A percentile compares a stretch with the other conserved stretches of the same genome.
Evolutionary conservation across 805 yeast genomes (phyloP).

Genomic region (Hanseniaspora clermontiae): DNA sequence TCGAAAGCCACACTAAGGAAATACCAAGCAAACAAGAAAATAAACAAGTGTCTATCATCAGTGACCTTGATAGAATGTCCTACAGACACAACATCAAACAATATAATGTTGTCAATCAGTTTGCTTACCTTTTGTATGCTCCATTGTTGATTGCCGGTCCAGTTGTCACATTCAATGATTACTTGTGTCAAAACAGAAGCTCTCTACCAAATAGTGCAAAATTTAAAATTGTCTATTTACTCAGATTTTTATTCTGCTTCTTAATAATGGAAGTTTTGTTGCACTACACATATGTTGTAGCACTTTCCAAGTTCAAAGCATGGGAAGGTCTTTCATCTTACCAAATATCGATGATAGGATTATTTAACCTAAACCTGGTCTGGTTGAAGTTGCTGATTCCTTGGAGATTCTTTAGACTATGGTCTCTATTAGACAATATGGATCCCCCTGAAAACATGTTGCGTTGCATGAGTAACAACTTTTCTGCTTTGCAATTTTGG

Average conservation of each 20-base stretch:
- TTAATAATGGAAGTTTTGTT: slow-evolving; percentile 78
- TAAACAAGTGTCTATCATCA: slow-evolving; percentile 15
- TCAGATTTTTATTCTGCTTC: slow-evolving; percentile 59
- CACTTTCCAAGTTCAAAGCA: slow-evolving; percentile 77
- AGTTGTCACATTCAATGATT: slow-evolving; percentile 83
- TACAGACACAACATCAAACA: slow-evolving; percentile 50
- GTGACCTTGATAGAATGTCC: slow-evolving; percentile 53
- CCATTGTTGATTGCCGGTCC: slow-evolving; percentile 96
- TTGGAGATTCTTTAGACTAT: slow-evolving; percentile 87
- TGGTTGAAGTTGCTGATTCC: slow-evolving; percentile 91
- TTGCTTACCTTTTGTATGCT: slow-evolving; percentile 68
- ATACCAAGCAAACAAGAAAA: slow-evolving; percentile 13
- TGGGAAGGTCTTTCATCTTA: slow-evolving; percentile 85
- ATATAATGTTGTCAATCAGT: slow-evolving; percentile 51
- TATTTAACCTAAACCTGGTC: slow-evolving; percentile 76
- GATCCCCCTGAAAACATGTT: slow-evolving; percentile 98
- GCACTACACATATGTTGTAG: slow-evolving; percentile 85
- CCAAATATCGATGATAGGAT: slow-evolving; percentile 87
- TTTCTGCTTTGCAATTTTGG: slow-evolving; percentile 92
- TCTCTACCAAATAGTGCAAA: slow-evolving; percentile 46
- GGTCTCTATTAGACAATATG: slow-evolving; percentile 85
- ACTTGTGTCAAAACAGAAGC: slow-evolving; percentile 54
- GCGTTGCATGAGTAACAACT: slow-evolving; percentile 88
- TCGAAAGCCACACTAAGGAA: neutral
- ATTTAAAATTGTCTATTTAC: slow-evolving; percentile 47